phyloP scores from a whole-genome alignment of 768 basidiomycete species.

The Psilocybe tampanensis region DNA sequence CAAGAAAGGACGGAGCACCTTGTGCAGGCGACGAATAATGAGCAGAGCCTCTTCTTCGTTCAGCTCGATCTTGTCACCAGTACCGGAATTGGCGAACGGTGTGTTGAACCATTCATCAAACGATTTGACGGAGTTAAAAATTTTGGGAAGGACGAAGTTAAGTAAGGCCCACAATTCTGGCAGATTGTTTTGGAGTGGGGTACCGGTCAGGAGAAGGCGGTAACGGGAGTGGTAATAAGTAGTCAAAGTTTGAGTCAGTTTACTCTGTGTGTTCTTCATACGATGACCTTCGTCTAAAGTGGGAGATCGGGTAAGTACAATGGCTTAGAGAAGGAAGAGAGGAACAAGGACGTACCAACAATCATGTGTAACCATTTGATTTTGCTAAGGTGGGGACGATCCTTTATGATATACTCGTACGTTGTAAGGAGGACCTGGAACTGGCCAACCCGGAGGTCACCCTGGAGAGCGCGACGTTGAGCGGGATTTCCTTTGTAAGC shows the following conservation, averaged over 20 bases:
- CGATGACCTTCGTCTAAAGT: constrained; percentile 90
- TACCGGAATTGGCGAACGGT: constrained; percentile 97
- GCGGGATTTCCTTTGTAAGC: constrained; percentile 92
- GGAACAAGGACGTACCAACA: constrained; percentile 60
- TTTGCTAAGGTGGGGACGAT: constrained; percentile 86
- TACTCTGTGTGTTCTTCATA: constrained; percentile 95
- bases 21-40: constrained; percentile 94
- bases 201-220: constrained; percentile 93
- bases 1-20: constrained; percentile 94
- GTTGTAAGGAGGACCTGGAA: constrained; percentile 95
- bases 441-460: constrained; percentile 73
- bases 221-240: constrained; percentile 92
- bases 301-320: constrained; percentile 5
- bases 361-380: constrained; percentile 98
- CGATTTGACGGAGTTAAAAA: constrained; percentile 99
- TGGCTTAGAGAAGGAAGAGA: neutral
- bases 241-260: constrained; percentile 86
- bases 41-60: constrained; percentile 99
- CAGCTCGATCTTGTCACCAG: constrained; percentile 96
- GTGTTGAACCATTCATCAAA: constrained; percentile 99
- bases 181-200: constrained; percentile 95
- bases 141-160: constrained; percentile 92
- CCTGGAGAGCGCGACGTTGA: constrained; percentile 77
- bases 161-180: constrained; percentile 95
- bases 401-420: constrained; percentile 98